A percentile compares a stretch with the other conserved stretches of the same genome.
phyloP scores from a whole-genome alignment of 306 rosid species.

The Spatholobus suberectus region DNA sequence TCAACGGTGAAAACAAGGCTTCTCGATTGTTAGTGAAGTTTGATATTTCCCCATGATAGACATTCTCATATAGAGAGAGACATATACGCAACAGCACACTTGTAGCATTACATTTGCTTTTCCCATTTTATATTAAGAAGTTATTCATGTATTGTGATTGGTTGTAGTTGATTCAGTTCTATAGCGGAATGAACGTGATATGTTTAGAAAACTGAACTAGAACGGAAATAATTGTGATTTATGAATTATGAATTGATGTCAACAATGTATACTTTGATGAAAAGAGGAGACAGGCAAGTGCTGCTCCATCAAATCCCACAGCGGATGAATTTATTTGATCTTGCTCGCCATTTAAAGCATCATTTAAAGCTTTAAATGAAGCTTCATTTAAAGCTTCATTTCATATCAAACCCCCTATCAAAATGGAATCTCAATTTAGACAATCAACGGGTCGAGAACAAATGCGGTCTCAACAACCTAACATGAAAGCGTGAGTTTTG shows the following conservation, averaged over 20 bases:
- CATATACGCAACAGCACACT: too few species aligned
- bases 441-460: neutral
- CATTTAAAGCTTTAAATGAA: too few species aligned
- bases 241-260: neutral
- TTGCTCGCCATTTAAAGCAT: neutral
- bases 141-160: too few species aligned
- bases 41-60: too few species aligned
- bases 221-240: neutral
- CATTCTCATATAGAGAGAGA: too few species aligned
- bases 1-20: too few species aligned
- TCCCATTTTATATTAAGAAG: too few species aligned
- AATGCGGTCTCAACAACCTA: neutral
- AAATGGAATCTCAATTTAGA: neutral
- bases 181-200: neutral
- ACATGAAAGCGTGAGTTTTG: neutral
- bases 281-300: neutral
- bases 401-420: neutral
- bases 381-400: too few species aligned
- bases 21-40: too few species aligned
- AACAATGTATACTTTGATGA: neutral
- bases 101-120: too few species aligned
- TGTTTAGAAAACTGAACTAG: neutral
- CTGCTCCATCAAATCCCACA: neutral
- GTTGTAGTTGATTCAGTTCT: too few species aligned
- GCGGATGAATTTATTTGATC: neutral